phyloP scores from a whole-genome alignment of 371 early-diverging fungal species.

The Capillidium rhysosporum region DNA sequence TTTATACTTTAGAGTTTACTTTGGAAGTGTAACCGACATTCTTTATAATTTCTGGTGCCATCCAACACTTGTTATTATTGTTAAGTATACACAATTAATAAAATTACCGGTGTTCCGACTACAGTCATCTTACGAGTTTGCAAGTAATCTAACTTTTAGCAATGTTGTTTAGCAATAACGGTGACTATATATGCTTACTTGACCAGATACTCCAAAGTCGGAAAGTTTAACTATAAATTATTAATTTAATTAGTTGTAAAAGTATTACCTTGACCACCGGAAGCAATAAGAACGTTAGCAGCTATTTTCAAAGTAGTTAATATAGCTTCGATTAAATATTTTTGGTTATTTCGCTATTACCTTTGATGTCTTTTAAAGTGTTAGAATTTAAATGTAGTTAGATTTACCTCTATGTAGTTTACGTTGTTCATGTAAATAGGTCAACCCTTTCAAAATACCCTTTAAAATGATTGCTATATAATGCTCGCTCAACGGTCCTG shows the following conservation, averaged over 20 bases:
- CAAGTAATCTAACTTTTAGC: conserved; percentile 47
- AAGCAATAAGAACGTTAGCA: conserved; percentile 59
- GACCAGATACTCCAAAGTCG: conserved; percentile 96
- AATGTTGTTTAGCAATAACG: conserved; percentile 11
- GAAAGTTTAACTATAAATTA: conserved; percentile 65
- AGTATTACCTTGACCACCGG: conserved; percentile 39
- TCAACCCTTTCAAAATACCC: conserved; percentile 76
- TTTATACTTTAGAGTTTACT: conserved; percentile 10
- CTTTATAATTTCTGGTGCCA: conserved; percentile 98
- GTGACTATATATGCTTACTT: conserved; percentile 18
- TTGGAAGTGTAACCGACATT: conserved; percentile 89
- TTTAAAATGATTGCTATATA: conserved; percentile 83
- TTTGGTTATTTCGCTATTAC: conserved; percentile 10
- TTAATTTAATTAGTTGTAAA: neutral
- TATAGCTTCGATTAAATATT: neutral
- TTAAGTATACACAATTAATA: neutral
- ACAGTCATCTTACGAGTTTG: conserved; percentile 90
- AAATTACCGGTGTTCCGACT: conserved; percentile 83
- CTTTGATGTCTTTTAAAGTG: conserved; percentile 37
- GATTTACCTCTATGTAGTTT: conserved; percentile 78
- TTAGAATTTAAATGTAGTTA: neutral
- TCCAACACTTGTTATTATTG: conserved; percentile 70
- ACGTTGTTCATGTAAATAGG: conserved; percentile 82
- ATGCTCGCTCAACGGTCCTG: conserved; percentile 60
- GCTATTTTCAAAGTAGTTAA: conserved; percentile 28